A percentile compares a stretch with the other conserved stretches of the same genome.
Evolutionary conservation across 805 yeast genomes (phyloP).

Genomic region (Wickerhamomyces chaumierensis): DNA sequence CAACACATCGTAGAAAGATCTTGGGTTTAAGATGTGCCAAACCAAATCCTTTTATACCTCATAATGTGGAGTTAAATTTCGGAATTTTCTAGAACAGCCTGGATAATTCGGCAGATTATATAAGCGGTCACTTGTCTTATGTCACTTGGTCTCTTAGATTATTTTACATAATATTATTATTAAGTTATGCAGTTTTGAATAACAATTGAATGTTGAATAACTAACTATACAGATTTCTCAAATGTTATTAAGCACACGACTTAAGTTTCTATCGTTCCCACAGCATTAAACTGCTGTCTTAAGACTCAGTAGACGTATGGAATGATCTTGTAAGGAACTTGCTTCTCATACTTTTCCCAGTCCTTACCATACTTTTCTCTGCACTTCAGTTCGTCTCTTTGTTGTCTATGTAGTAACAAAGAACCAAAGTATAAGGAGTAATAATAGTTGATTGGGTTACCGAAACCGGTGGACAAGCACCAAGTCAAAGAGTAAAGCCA

Average conservation of each 20-base stretch:
- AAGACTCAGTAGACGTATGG: conserved; percentile 66
- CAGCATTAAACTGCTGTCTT: neutral
- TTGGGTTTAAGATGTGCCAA: conserved; percentile 1
- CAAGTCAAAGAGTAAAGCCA: conserved; percentile 86
- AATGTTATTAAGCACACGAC: too few species aligned
- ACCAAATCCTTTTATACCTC: neutral
- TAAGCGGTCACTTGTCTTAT: too few species aligned
- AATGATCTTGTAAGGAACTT: conserved; percentile 82
- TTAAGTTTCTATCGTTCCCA: too few species aligned
- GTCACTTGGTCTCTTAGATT: too few species aligned
- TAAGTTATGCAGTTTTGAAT: too few species aligned
- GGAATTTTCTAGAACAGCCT: conserved; percentile 4
- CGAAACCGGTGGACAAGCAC: conserved; percentile 83
- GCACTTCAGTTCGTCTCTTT: conserved; percentile 88
- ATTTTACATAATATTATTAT: too few species aligned
- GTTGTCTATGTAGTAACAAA: conserved; percentile 78
- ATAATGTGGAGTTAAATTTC: neutral
- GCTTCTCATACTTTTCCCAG: conserved; percentile 73
- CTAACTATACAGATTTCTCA: too few species aligned
- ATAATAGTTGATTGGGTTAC: conserved; percentile 77
- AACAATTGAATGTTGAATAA: too few species aligned
- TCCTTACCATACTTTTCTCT: conserved; percentile 71
- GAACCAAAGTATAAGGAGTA: conserved; percentile 76
- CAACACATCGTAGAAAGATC: too few species aligned
- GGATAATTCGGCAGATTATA: neutral